Percentiles rank a stretch among this genome's conserved stretches.
Evolutionary conservation across 192 early-diverging fungal species (phyloP).

Genomic region (Coemansia sp.): DNA sequence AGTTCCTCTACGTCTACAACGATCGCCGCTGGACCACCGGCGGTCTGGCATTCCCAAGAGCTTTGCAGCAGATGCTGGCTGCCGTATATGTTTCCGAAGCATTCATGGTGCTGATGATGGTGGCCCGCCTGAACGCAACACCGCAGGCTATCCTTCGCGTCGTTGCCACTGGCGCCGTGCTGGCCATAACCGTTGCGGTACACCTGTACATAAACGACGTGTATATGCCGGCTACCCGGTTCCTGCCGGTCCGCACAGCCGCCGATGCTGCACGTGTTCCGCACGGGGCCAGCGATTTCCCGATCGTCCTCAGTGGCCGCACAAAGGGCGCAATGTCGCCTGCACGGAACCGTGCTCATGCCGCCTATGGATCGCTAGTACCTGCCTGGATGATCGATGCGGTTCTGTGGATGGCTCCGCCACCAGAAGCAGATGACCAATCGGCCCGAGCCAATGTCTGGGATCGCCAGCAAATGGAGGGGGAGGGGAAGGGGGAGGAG

Average conservation of each 20-base stretch:
- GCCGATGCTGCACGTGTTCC: constrained; percentile 33
- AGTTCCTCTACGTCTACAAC: constrained; percentile 77
- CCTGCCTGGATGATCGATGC: constrained; percentile 13
- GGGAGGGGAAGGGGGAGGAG: too few relatives aligned
- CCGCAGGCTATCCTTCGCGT: constrained; percentile 52
- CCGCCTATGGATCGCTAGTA: constrained; percentile 43
- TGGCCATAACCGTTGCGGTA: constrained; percentile 55
- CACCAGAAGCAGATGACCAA: not conserved
- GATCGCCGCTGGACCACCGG: constrained; percentile 55
- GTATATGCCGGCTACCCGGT: constrained; percentile 57
- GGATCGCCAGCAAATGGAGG: not conserved
- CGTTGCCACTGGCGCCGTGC: constrained; percentile 45
- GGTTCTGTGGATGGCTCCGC: constrained; percentile 15
- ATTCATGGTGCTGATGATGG: constrained; percentile 69
- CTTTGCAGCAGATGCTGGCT: constrained; percentile 62
- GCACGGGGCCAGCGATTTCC: constrained; percentile 27
- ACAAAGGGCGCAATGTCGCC: not conserved
- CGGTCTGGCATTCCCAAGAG: constrained; percentile 64
- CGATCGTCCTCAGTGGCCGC: constrained; percentile 18
- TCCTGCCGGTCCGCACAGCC: constrained; percentile 52
- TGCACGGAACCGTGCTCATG: constrained; percentile 20
- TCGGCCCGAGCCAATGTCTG: not conserved
- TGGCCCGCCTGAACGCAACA: constrained; percentile 47
- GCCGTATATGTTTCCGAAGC: constrained; percentile 75
- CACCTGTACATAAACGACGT: constrained; percentile 60